Base-by-base conservation (phyloP, 169 alveolate species). In the Theileria luwenshuni region DNA sequence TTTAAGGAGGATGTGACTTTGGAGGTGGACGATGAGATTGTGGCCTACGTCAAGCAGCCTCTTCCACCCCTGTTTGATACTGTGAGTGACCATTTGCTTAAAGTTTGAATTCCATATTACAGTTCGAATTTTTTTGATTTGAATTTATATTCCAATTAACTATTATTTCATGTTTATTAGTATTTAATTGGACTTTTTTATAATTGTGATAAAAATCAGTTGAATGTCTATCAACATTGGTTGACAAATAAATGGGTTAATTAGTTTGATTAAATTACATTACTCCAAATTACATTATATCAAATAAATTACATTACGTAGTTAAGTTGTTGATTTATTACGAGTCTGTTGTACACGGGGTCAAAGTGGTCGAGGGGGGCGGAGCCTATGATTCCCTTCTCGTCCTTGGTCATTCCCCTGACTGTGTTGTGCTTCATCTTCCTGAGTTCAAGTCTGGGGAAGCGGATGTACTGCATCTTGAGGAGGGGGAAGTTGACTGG, bases 361-460 rank as follows among this genome's bases (percentile, higher is more conserved):
- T 81, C 89, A 48, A 81, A 81, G 62, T 81, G 89, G 23, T 76
- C 84, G 42, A 81, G 69, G 2, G 89, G 89, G 33, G 65, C 67
- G 23, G 61, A 58, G 56, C 75, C 81, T 21, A 81, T 43, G 67
- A 81, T 21, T 19, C 59, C 72, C 35, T 23, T 32, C 41, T 81
- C 85, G 7, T 72, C 75, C 73, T 45, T 63, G 15, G 89, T 81
- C 35, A 81, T 42, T 7, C 67, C 58, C 47, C 74, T 38, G 17
- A 81, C 68, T 5, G 89, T 74, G 33, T 74, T 74, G 43, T 74
- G 51, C 61, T 81, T 81, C 74, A 81, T 62, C 38, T 73, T 81
- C 47, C 62, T 47, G 15, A 81, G 85, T 28, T 73, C 85, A 3
- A 47, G 33, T 23, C 85, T 67, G 10, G 89, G 89, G 25, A 32